phyloP scores from a whole-genome alignment of 2,329 filamentous ascomycete species.

The Arachnomyces sp. region DNA sequence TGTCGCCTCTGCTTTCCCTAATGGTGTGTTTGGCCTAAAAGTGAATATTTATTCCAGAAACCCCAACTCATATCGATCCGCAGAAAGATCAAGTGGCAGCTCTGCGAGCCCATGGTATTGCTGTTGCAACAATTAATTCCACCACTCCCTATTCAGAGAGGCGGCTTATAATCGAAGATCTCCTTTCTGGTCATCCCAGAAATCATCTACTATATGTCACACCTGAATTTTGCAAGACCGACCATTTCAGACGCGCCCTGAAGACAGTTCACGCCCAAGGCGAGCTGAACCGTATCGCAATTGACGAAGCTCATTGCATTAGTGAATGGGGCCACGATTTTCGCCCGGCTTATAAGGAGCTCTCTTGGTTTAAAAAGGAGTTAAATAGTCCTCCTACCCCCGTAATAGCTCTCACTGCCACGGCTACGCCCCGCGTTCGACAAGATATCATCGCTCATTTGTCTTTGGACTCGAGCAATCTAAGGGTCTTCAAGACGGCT shows the following conservation, averaged over 20 bases:
- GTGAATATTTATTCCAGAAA: not conserved
- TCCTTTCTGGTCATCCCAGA: conserved; percentile 77
- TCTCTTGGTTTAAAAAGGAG: conserved; percentile 70
- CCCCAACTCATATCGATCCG: not conserved
- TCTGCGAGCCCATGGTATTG: conserved; percentile 63
- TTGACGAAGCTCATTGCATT: conserved; percentile 95
- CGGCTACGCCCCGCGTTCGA: conserved; percentile 71
- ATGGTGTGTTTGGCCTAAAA: conserved; percentile 52
- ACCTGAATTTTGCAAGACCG: conserved; percentile 73
- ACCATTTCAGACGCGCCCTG: conserved; percentile 67
- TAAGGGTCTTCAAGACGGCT: conserved; percentile 73
- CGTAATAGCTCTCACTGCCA: conserved; percentile 87
- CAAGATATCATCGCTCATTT: conserved; percentile 74
- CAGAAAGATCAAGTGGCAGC: conserved; percentile 88
- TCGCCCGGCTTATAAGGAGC: conserved; percentile 77
- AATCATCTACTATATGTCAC: conserved; percentile 87
- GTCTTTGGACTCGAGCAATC: conserved; percentile 53
- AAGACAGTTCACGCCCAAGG: conserved; percentile 66
- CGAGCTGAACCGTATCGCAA: conserved; percentile 77
- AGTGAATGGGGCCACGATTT: conserved; percentile 99
- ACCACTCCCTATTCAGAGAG: conserved; percentile 61
- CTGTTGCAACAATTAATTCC: conserved; percentile 80
- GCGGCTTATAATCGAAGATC: conserved; percentile 64
- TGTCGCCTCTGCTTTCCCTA: conserved; percentile 79
- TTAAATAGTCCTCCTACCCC: conserved; percentile 67